Evolutionary conservation across 2,329 filamentous ascomycete species (phyloP).

Genomic region (Cucurbitaria berberidis): DNA sequence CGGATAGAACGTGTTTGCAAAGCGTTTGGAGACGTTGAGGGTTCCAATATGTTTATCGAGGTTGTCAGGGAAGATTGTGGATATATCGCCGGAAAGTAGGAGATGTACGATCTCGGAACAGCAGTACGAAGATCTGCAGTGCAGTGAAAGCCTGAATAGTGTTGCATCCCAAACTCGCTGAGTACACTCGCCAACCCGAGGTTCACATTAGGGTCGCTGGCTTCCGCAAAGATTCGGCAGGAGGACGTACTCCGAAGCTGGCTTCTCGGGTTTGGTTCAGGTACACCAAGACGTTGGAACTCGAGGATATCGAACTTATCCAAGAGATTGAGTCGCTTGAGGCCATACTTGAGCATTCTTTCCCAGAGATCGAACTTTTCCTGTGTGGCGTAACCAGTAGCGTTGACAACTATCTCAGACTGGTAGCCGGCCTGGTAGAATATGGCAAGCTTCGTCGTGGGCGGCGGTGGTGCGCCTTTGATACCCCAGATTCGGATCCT

Average conservation of each 20-base stretch:
- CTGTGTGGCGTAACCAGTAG: slow-evolving; percentile 52
- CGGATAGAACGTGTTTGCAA: slow-evolving; percentile 9
- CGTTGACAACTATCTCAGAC: slow-evolving; percentile 46
- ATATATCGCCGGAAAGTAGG: slow-evolving; percentile 40
- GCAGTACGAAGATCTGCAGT: slow-evolving; percentile 39
- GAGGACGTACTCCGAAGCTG: slow-evolving; percentile 43
- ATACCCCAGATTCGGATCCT: slow-evolving; percentile 49
- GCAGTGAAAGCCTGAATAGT: slow-evolving; percentile 41
- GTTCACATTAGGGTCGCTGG: slow-evolving; percentile 26
- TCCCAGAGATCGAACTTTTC: slow-evolving; percentile 60
- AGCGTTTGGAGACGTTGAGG: not conserved
- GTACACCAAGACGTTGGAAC: slow-evolving; percentile 54
- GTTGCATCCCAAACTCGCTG: slow-evolving; percentile 38
- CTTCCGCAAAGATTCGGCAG: slow-evolving; percentile 42
- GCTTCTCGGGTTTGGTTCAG: slow-evolving; percentile 32
- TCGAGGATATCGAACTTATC: slow-evolving; percentile 59
- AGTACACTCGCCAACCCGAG: slow-evolving; percentile 29
- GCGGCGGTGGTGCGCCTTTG: slow-evolving; percentile 48
- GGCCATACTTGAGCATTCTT: slow-evolving; percentile 53
- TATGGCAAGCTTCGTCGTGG: slow-evolving; percentile 51
- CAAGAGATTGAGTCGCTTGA: slow-evolving; percentile 48
- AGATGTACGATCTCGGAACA: slow-evolving; percentile 39
- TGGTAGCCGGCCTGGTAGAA: slow-evolving; percentile 50
- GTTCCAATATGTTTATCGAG: slow-evolving; percentile 44
- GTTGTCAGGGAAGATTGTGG: slow-evolving; percentile 36